Evolutionary conservation across 208 protist species (phyloP).

Genomic region (Blastocrithidia nonstop): DNA sequence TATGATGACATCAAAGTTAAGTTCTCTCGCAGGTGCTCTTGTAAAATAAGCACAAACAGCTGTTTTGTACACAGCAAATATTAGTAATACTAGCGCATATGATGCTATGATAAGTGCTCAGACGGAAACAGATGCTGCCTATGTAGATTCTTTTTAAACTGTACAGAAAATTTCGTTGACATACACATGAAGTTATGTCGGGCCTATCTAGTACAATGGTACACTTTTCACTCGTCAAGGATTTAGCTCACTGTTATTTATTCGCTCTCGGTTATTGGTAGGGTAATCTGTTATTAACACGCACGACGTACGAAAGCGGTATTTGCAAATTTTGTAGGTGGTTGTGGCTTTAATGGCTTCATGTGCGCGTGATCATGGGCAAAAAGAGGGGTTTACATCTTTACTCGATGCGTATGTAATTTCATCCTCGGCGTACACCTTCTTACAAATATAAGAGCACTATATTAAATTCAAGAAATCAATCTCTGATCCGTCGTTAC

Average conservation of each 20-base stretch:
- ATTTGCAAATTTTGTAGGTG: background rate
- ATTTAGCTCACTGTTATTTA: background rate
- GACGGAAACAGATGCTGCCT: background rate
- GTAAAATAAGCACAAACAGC: constrained; percentile 1
- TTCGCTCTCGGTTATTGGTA: background rate
- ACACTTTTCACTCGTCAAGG: background rate
- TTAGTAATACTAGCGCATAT: background rate
- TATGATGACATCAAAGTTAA: background rate
- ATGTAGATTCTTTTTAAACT: background rate
- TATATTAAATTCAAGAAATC: background rate
- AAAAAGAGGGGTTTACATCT: background rate
- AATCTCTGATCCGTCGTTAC: background rate
- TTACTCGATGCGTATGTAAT: background rate
- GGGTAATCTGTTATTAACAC: background rate
- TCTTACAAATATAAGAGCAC: background rate
- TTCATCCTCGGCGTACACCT: background rate
- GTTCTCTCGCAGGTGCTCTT: background rate
- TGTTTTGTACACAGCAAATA: background rate
- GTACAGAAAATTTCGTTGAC: background rate
- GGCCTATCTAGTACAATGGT: background rate
- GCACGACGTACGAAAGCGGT: background rate
- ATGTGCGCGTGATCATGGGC: background rate
- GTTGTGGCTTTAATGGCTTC: background rate
- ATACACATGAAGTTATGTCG: constrained; percentile 4
- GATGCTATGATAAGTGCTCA: background rate